These are phyloP conservation scores for Thalassiosira exigua DNA, from an alignment of 352 stramenopile species.

Conservation along the genomic window DNA sequence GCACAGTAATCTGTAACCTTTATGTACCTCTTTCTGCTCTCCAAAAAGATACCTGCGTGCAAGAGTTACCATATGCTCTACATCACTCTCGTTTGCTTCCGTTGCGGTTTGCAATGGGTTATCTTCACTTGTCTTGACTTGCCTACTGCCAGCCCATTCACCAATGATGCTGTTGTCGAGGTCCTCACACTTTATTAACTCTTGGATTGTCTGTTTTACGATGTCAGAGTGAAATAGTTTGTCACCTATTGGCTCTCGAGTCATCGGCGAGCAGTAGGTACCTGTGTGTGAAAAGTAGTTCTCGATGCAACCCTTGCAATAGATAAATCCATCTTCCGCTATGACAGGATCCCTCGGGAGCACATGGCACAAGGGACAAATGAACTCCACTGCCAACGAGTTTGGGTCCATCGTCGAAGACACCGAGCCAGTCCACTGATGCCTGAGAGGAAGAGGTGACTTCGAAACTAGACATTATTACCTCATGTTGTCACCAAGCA, in stretches of 20 bases:
- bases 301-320: conserved; percentile 38
- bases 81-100: conserved; percentile 13
- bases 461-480: too few species aligned
- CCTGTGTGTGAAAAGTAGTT: conserved; percentile 11
- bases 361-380: conserved; percentile 33
- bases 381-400: conserved; percentile 35
- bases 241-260: conserved; percentile 17
- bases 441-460: too few species aligned
- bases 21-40: conserved; percentile 3
- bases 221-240: conserved; percentile 15
- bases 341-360: conserved; percentile 22
- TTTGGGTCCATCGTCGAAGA: conserved; percentile 21
- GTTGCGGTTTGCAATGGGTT: background rate
- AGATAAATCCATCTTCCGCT: conserved; percentile 51
- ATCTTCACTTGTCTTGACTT: conserved; percentile 1
- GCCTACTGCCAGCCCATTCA: conserved; percentile 3
- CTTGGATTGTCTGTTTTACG: conserved; percentile 17
- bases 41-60: conserved; percentile 31
- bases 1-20: conserved; percentile 15
- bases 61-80: conserved; percentile 24
- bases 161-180: conserved; percentile 8
- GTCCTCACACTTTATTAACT: conserved; percentile 18
- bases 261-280: conserved; percentile 36
- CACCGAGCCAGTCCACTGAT: too few species aligned
- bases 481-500: too few species aligned